A percentile compares a stretch with the other conserved stretches of the same genome.
Evolutionary conservation across 805 yeast species (phyloP).

Genomic region (Isabelozyma heimii): DNA sequence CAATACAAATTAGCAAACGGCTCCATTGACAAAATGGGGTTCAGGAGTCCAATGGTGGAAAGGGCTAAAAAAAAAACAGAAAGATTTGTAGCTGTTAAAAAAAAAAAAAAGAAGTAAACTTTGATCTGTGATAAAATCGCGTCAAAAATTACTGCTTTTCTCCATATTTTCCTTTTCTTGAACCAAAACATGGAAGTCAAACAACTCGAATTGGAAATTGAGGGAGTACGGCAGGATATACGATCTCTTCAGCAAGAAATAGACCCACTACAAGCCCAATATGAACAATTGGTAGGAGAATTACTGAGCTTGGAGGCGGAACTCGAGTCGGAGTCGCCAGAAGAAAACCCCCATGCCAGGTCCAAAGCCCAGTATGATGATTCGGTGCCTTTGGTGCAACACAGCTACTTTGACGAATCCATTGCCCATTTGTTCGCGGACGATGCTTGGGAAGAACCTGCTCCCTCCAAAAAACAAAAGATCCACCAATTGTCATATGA

Average conservation of each 20-base stretch:
- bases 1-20: constrained; percentile 37
- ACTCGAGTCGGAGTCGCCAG: constrained; percentile 7
- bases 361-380: background rate
- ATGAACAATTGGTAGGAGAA: constrained; percentile 4
- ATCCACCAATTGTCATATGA: constrained; percentile 1
- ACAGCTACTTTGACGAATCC: constrained; percentile 27
- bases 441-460: background rate
- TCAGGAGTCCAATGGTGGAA: too few relatives aligned
- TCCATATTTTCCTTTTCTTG: background rate
- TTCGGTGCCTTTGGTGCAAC: constrained; percentile 15
- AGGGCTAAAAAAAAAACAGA: too few relatives aligned
- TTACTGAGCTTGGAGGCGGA: constrained; percentile 1
- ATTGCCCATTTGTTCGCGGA: constrained; percentile 19
- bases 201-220: constrained; percentile 8
- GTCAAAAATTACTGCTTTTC: background rate
- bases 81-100: too few relatives aligned
- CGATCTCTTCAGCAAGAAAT: constrained; percentile 15
- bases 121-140: background rate
- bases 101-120: too few relatives aligned
- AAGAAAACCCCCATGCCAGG: background rate
- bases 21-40: background rate
- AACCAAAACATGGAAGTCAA: background rate
- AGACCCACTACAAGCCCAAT: constrained; percentile 8
- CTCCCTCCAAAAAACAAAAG: constrained; percentile 2
- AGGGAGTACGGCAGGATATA: constrained; percentile 16